Conservation (phyloP, 176 grass and related monocot genomes). For the Carex pumila region DNA sequence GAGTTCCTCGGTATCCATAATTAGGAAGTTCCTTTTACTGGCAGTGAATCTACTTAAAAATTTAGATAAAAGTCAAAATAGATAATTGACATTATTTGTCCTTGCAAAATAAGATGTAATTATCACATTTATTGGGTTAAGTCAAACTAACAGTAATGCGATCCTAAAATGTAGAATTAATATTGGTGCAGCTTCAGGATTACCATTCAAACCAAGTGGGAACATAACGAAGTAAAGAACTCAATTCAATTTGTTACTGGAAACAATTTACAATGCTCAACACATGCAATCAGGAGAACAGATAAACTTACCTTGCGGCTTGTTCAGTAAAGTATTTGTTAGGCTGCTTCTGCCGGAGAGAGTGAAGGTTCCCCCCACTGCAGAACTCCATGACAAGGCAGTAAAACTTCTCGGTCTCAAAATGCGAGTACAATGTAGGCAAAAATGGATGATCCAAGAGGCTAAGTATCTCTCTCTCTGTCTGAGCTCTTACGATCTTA, state of each 20-base stretch:
- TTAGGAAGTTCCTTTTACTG: not conserved
- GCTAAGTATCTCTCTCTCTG: slow-evolving; percentile 76
- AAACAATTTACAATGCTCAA: not conserved
- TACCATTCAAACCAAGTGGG: not conserved
- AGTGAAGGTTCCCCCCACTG: slow-evolving; percentile 89
- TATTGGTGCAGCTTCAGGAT: not conserved
- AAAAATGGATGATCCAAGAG: slow-evolving; percentile 89
- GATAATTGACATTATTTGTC: not conserved
- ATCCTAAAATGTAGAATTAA: not conserved
- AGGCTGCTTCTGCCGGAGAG: slow-evolving; percentile 75
- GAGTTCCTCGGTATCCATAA: not conserved
- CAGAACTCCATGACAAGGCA: slow-evolving; percentile 97
- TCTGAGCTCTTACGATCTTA: slow-evolving; percentile 70
- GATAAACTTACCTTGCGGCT: slow-evolving; percentile 44
- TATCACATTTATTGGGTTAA: not conserved
- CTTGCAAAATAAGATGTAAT: not conserved
- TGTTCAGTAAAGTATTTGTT: slow-evolving; percentile 72
- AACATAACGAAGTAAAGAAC: not conserved
- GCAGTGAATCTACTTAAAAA: not conserved
- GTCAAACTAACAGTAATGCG: not conserved
- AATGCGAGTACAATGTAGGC: slow-evolving; percentile 80
- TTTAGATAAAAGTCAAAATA: not conserved
- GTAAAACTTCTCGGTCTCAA: slow-evolving; percentile 86
- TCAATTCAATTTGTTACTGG: not conserved
- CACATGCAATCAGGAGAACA: not conserved